Evolutionary conservation across 306 rosid genomes (phyloP), one percentile per base, ranked within the genome.

Genomic region (Pterocarpus santalinus): DNA sequence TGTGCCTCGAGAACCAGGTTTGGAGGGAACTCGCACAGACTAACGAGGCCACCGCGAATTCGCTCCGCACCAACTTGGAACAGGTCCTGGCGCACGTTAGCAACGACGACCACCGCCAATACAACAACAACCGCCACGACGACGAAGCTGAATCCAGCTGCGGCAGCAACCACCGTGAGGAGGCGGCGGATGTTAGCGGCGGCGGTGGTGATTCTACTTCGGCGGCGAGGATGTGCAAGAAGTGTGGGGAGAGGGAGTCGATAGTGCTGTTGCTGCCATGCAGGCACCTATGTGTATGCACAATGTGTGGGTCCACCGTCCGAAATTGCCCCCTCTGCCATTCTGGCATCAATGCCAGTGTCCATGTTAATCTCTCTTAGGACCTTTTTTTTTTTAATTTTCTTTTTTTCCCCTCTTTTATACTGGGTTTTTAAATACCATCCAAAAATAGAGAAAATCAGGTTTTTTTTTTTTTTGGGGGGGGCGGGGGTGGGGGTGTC

Each of bases 241-340:
- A 70, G 14, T 95, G 97, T 72, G 83, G 90, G 72, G 89, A 28
- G 72, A 77, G 89, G 7, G 97, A 90, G 65, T 88, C 97, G 8
- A 88, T 76, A 76, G 97, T 94, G 86, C 49, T 95, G 86, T 47
- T 91, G 78, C 79, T 95, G 69, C 97, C 97, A 17, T 95, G 98
- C 77, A 86, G 98, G 86, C 98, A 92, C 88, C 82, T 95, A 17
- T 92, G 98, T 83, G 52, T 92, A 2, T 95, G 97, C 57, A 77
- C 92, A 7, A 51, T 60, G 47, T 94, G 98, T 72, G 98, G 94
- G 85, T 90, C 98, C 90, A 52, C 72, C 7, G 35, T 82, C 0
- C 86, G 62, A 39, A 67, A 60, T 74, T 95, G 98, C 77, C 98
- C 97, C 0, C 85, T 89, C 1, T 95, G 98, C 73, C 70, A 76